phyloP scores from a whole-genome alignment of 2,329 filamentous ascomycete genomes.

The Colletotrichum sansevieriae region DNA sequence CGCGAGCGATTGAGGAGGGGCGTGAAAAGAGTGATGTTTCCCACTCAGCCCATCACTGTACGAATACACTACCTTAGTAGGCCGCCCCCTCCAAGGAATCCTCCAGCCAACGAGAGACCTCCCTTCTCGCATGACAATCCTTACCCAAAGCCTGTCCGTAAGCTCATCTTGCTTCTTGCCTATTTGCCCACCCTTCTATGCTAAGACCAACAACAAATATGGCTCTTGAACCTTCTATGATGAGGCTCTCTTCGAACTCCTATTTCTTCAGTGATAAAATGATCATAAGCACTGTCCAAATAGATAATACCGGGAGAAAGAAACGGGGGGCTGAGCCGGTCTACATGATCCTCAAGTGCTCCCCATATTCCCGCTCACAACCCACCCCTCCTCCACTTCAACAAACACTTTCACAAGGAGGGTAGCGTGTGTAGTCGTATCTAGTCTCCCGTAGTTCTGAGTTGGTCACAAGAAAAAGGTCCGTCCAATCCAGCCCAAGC shows the following conservation, averaged over 20 bases:
- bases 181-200: slow-evolving; percentile 13
- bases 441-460: slow-evolving; percentile 18
- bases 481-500: slow-evolving; percentile 2
- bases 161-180: slow-evolving; percentile 27
- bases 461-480: slow-evolving; percentile 26
- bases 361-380: slow-evolving; percentile 6
- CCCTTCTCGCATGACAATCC: slow-evolving; percentile 38
- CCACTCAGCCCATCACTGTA: slow-evolving; percentile 22
- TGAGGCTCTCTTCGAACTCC: too few species aligned
- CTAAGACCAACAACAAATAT: neutral
- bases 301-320: too few species aligned
- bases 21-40: neutral
- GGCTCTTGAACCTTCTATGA: neutral
- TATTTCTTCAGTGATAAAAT: too few species aligned
- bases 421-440: slow-evolving; percentile 18
- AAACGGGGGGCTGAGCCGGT: too few species aligned
- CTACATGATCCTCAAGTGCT: too few species aligned
- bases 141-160: slow-evolving; percentile 30
- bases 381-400: slow-evolving; percentile 17
- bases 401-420: slow-evolving; percentile 29
- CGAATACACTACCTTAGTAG: neutral
- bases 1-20: slow-evolving; percentile 4
- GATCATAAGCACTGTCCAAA: too few species aligned
- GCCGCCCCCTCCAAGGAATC: neutral
- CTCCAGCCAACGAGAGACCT: slow-evolving; percentile 39